phyloP scores from a whole-genome alignment of 352 stramenopile genomes.

The Pythium guiyangense region DNA sequence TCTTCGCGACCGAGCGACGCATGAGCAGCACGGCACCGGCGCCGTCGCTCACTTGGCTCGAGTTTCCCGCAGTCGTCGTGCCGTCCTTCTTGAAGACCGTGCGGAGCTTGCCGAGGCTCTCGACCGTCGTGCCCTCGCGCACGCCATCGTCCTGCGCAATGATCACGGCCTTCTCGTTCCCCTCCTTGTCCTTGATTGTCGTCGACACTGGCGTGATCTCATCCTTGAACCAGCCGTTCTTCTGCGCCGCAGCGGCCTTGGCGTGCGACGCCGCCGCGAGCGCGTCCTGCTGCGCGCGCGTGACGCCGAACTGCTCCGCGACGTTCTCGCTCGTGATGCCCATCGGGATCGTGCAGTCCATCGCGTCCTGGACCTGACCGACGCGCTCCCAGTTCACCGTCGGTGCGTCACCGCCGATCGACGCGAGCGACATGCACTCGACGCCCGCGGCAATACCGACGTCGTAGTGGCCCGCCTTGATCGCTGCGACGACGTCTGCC shows the following conservation, averaged over 20 bases:
- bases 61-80: constrained; percentile 80
- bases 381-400: constrained; percentile 61
- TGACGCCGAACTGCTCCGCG: constrained; percentile 71
- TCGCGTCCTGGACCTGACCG: constrained; percentile 53
- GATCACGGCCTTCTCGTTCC: constrained; percentile 68
- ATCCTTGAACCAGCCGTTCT: constrained; percentile 81
- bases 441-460: constrained; percentile 83
- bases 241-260: constrained; percentile 65
- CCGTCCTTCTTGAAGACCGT: constrained; percentile 79
- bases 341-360: constrained; percentile 84
- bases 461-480: constrained; percentile 84
- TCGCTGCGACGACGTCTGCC: constrained; percentile 60
- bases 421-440: constrained; percentile 81
- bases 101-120: constrained; percentile 69
- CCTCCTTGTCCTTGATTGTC: constrained; percentile 71
- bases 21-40: constrained; percentile 87
- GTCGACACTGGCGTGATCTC: constrained; percentile 87
- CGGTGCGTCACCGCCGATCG: constrained; percentile 43
- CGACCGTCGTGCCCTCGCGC: constrained; percentile 52
- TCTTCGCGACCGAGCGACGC: constrained; percentile 72
- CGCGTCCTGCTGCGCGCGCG: constrained; percentile 70
- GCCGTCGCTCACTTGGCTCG: constrained; percentile 87
- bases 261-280: constrained; percentile 73
- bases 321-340: constrained; percentile 87
- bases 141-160: constrained; percentile 77